Evolutionary conservation across 495 filamentous ascomycete species (phyloP), one percentile per base, ranked within the genome.

Genomic region (Podospora pseudoanserina): DNA sequence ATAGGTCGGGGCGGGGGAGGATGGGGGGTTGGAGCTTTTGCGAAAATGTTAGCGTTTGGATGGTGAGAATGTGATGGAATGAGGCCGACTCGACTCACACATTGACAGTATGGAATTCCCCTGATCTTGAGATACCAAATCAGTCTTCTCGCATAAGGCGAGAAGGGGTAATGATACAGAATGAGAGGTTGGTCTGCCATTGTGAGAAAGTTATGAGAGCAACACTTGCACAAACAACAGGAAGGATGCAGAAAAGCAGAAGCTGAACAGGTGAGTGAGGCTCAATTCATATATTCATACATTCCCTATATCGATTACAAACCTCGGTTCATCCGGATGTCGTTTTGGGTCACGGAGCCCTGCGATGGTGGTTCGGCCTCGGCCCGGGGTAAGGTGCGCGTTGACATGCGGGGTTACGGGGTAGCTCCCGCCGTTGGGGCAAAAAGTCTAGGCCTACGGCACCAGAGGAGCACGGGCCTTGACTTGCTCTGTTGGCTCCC

Each of bases 1-100:
- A 70, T 26, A 90, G 68, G 73, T 89, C 87, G 0, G 86, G 85
- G 39, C 87, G 87, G 2, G 87, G 88, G 44, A 88, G 75, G 58
- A 80, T 83, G 23, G 77, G 75, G 2, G 88, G 88, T 84, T 90
- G 87, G 56, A 85, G 60, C 85, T 85, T 68, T 32, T 60, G 11
- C 19, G 55, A 23, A 23, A 23, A 23, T 23, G 23, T 23, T 23
- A 23, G 23, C 23, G 23, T 23, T 23, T 23, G 23, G 23, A 23
- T 23, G 23, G 23, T 23, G 23, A 23, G 23, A 23, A 23, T 23
- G 23, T 23, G 23, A 23, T 23, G 23, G 23, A 23, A 23, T 23
- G 1, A 23, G 23, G 23, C 23, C 23, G 23, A 23, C 23, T 23
- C 15, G 20, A 78, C 80, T 63, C 65, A 86, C 80, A 64, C 85